Evolutionary conservation across 1,284 basidiomycete species (phyloP).

Genomic region (Cutaneotrichosporon mucoides): DNA sequence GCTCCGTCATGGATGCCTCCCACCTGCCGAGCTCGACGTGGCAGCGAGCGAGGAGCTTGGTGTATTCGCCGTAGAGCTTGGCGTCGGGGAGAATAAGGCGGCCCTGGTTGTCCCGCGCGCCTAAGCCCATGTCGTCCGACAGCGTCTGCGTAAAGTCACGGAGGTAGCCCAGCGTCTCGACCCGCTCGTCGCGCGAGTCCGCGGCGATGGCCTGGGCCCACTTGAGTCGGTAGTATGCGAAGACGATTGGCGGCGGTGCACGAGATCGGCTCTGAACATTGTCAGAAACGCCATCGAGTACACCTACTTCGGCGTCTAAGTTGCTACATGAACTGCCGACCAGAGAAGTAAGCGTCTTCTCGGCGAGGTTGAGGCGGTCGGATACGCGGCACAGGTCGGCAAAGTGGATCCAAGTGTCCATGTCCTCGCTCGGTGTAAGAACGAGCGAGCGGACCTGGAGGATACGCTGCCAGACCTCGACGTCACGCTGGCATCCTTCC

Average conservation of each 20-base stretch:
- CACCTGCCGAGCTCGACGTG: slow-evolving; percentile 97
- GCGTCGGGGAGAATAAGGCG: slow-evolving; percentile 54
- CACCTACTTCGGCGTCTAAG: slow-evolving; percentile 38
- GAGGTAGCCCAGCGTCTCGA: slow-evolving; percentile 77
- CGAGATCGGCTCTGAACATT: slow-evolving; percentile 56
- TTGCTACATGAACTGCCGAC: slow-evolving; percentile 58
- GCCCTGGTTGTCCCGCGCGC: slow-evolving; percentile 53
- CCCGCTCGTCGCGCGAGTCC: slow-evolving; percentile 25
- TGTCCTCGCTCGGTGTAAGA: slow-evolving; percentile 88
- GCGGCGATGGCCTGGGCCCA: slow-evolving; percentile 70
- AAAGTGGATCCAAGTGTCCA: slow-evolving; percentile 95
- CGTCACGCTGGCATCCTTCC: slow-evolving; percentile 95
- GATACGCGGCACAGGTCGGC: slow-evolving; percentile 82
- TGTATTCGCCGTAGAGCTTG: slow-evolving; percentile 67
- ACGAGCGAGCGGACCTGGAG: slow-evolving; percentile 94
- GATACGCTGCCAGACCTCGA: slow-evolving; percentile 98
- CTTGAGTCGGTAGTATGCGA: slow-evolving; percentile 93
- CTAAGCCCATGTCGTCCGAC: slow-evolving; percentile 67
- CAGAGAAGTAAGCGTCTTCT: slow-evolving; percentile 94
- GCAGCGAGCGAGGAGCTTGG: slow-evolving; percentile 84
- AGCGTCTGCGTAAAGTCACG: slow-evolving; percentile 77
- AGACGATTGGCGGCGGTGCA: slow-evolving; percentile 93
- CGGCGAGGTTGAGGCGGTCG: slow-evolving; percentile 80
- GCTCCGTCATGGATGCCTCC: slow-evolving; percentile 70
- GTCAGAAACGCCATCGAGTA: neutral